Percentiles rank a stretch among this genome's conserved stretches.
These are phyloP conservation scores for Globisporangium spiculum DNA, from an alignment of 352 stramenopile genomes.

Conservation along the genomic window DNA sequence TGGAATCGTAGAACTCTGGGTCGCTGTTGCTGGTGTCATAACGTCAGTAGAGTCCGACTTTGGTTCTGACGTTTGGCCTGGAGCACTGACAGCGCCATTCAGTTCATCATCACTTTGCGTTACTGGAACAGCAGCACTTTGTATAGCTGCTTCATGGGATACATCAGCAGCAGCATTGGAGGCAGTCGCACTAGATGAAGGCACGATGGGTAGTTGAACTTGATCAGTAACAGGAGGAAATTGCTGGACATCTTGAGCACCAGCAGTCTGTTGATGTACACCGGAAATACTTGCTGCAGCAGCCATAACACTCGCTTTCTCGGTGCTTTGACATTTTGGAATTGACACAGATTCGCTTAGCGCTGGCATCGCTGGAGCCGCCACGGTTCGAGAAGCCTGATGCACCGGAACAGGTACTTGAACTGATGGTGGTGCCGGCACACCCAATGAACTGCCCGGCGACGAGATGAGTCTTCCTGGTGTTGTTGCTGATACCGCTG, in stretches of 20 bases:
- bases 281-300: background rate
- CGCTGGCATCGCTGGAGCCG: background rate
- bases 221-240: background rate
- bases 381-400: background rate
- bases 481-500: background rate
- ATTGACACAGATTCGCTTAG: background rate
- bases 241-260: background rate
- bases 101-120: background rate
- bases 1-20: background rate
- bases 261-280: background rate
- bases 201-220: background rate
- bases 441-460: constrained; percentile 7
- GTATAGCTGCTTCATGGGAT: background rate
- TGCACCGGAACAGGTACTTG: background rate
- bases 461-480: constrained; percentile 3
- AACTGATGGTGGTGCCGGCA: background rate
- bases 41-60: background rate
- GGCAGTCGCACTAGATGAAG: background rate
- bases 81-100: background rate
- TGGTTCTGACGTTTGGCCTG: background rate
- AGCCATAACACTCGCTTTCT: background rate
- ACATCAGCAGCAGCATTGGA: background rate
- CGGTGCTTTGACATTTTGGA: background rate
- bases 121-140: background rate
- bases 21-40: background rate